Base-by-base conservation (phyloP, 2,329 filamentous ascomycete species). In the Cercospora canescens region DNA sequence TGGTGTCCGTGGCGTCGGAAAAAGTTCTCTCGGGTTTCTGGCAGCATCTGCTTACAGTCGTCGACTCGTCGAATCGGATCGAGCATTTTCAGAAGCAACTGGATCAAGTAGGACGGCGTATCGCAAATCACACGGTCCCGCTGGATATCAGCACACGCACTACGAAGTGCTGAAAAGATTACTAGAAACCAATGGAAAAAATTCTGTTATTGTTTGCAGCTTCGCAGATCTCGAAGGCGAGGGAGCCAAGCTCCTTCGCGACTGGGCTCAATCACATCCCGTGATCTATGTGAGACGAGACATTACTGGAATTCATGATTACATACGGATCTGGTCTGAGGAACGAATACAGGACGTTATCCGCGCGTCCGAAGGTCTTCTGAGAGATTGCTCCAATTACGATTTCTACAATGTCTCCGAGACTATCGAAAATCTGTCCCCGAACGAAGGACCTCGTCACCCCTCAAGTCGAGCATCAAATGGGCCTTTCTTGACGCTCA, bases 361-460 rank as follows among this genome's bases (percentile, higher is more conserved):
- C 28, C 82, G 84, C 18, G 83, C 85, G 14, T 87, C 84, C 69
- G 83, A 82, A 24, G 80, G 83, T 1, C 84, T 90, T 16, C 88
- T 91, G 70, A 83, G 89, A 57, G 83, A 83, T 1, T 91, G 88
- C 74, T 89, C 89, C 11, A 93, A 91, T 70, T 86, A 90, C 68
- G 91, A 93, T 73, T 94, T 92, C 76, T 92, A 88, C 80, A 93
- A 93, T 71, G 81, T 91, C 16, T 89, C 89, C 1, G 89, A 92
- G 59, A 68, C 57, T 7, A 58, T 65, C 11, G 67, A 70, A n/a
- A 79, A 52, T 73, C 32, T 63, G 63, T 70, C 59, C 71, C 75
- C 54, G 71, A 60, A 63, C 54, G 58, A 74, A 41, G 67, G 59
- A 4, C 39, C 66, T 5, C 69, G 68, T 50, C 28, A 67, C 28